Evolutionary conservation across 2,329 filamentous ascomycete genomes (phyloP).

Genomic region (Piedraia hortae): DNA sequence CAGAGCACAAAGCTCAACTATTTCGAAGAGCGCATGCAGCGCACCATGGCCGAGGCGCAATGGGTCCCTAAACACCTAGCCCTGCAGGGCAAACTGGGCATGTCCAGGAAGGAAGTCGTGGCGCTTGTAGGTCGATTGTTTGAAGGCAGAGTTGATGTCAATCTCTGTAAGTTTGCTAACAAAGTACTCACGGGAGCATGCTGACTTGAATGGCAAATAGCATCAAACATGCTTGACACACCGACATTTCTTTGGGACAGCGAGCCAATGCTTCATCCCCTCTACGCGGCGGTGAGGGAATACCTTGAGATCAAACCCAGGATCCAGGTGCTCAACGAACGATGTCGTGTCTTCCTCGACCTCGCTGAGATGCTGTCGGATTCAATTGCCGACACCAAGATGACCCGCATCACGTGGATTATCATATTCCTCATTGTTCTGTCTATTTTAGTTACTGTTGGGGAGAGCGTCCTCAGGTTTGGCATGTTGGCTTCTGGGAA

Average conservation of each 20-base stretch:
- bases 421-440: slow-evolving; percentile 81
- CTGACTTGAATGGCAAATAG: too few species aligned
- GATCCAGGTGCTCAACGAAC: slow-evolving; percentile 89
- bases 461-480: slow-evolving; percentile 71
- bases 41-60: slow-evolving; percentile 80
- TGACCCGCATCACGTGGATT: slow-evolving; percentile 93
- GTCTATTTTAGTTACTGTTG: slow-evolving; percentile 71
- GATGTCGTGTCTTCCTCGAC: slow-evolving; percentile 87
- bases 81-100: slow-evolving; percentile 65
- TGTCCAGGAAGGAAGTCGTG: slow-evolving; percentile 78
- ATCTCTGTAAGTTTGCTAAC: slow-evolving; percentile 54
- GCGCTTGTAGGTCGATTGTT: slow-evolving; percentile 76
- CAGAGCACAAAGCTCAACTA: slow-evolving; percentile 91
- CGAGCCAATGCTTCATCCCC: slow-evolving; percentile 76
- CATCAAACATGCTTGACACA: slow-evolving; percentile 83
- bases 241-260: slow-evolving; percentile 98
- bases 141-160: slow-evolving; percentile 85
- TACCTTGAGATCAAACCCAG: slow-evolving; percentile 93
- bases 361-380: slow-evolving; percentile 85
- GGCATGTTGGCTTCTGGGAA: slow-evolving; percentile 32
- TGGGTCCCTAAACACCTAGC: slow-evolving; percentile 74
- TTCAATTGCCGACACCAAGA: slow-evolving; percentile 76
- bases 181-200: too few species aligned
- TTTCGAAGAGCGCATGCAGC: slow-evolving; percentile 86
- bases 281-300: slow-evolving; percentile 83